These are phyloP conservation scores for Kodamaea plutei DNA, from an alignment of 1,139 yeast genomes.

Conservation along the genomic window DNA sequence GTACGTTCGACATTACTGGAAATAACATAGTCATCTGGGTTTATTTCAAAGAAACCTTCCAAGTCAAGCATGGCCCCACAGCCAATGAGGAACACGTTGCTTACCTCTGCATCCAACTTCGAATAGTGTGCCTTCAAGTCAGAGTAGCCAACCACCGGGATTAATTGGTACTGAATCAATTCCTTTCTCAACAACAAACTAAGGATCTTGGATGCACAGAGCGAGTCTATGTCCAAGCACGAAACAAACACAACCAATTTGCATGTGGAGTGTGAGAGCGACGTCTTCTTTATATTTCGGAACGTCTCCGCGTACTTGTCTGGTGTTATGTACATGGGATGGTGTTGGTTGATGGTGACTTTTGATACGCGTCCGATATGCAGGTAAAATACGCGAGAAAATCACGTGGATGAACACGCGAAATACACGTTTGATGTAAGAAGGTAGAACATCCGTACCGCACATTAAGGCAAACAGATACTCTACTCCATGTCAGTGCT, in stretches of 20 bases:
- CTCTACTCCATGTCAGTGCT: too few relatives aligned
- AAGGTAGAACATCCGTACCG: too few relatives aligned
- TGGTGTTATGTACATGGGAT: slow-evolving; percentile 61
- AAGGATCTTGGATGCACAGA: slow-evolving; percentile 82
- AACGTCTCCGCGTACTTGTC: slow-evolving; percentile 57
- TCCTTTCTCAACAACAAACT: slow-evolving; percentile 71
- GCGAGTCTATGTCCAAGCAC: slow-evolving; percentile 85
- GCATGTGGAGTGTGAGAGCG: slow-evolving; percentile 85
- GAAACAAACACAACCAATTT: slow-evolving; percentile 85
- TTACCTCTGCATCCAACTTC: slow-evolving; percentile 69
- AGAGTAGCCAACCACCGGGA: slow-evolving; percentile 92
- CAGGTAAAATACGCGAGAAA: too few relatives aligned
- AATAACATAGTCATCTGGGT: slow-evolving; percentile 40
- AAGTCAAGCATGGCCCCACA: slow-evolving; percentile 95
- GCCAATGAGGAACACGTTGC: slow-evolving; percentile 76
- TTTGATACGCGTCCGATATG: too few relatives aligned
- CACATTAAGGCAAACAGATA: too few relatives aligned
- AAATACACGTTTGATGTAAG: too few relatives aligned
- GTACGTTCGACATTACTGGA: slow-evolving; percentile 6
- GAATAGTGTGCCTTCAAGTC: slow-evolving; percentile 65
- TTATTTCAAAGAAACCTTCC: slow-evolving; percentile 70
- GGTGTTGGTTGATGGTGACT: too few relatives aligned
- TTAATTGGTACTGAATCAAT: slow-evolving; percentile 78
- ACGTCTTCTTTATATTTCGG: slow-evolving; percentile 54
- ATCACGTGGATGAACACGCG: too few relatives aligned